Percentiles rank a stretch among this genome's conserved stretches.
These are phyloP conservation scores for Scedosporium aurantiacum DNA, from an alignment of 2,329 filamentous ascomycete genomes.

Conservation along the genomic window DNA sequence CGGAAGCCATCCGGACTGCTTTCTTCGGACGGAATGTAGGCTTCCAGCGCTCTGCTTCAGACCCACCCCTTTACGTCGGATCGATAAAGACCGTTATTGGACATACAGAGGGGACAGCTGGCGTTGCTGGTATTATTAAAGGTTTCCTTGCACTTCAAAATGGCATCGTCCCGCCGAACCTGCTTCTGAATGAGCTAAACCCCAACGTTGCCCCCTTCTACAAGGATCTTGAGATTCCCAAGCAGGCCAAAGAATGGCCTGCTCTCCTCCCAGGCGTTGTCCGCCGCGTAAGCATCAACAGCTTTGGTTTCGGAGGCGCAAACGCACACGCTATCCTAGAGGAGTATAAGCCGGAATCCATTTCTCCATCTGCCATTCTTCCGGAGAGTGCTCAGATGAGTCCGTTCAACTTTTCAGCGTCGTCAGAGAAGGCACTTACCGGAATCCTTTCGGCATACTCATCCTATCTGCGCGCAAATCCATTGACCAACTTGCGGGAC, in stretches of 20 bases:
- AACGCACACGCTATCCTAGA: conserved; percentile 18
- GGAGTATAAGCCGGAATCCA: not conserved
- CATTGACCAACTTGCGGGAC: not conserved
- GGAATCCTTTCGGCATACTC: conserved; percentile 2
- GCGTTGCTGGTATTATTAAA: conserved; percentile 17
- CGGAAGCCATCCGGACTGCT: conserved; percentile 15
- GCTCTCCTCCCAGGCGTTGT: conserved; percentile 11
- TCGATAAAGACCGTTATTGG: conserved; percentile 17
- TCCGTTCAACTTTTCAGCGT: not conserved
- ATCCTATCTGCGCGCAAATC: conserved; percentile 1
- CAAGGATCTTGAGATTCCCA: not conserved
- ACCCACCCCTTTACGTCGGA: conserved; percentile 21
- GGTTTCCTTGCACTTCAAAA: conserved; percentile 14
- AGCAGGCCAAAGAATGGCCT: conserved; percentile 15
- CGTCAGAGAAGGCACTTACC: conserved; percentile 1
- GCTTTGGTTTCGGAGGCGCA: conserved; percentile 18
- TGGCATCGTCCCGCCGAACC: conserved; percentile 14
- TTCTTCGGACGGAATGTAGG: not conserved
- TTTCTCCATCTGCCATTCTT: not conserved
- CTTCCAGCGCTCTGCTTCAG: not conserved
- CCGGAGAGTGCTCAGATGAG: not conserved
- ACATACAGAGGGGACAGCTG: conserved; percentile 16
- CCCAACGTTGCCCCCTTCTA: conserved; percentile 11
- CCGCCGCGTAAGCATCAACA: conserved; percentile 18
- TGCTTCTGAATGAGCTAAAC: conserved; percentile 13